These are phyloP conservation scores for Chytriomyces confervae DNA, from an alignment of 192 early-diverging fungal genomes.

Conservation along the genomic window DNA sequence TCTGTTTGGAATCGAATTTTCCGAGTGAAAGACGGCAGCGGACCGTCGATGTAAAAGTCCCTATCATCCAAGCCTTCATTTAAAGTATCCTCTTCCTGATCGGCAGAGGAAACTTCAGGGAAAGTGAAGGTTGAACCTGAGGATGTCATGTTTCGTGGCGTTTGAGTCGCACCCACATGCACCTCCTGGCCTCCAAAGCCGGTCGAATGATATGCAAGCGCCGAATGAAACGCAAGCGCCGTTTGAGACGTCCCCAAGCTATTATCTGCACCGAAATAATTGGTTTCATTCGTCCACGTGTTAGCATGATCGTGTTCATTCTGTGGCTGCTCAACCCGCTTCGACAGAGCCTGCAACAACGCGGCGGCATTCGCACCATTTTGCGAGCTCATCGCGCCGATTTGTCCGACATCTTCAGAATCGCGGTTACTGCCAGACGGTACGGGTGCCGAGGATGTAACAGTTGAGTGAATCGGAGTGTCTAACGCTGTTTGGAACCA, in stretches of 20 bases:
- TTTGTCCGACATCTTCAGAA: neutral
- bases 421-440: neutral
- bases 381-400: neutral
- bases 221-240: no score
- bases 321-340: neutral
- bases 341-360: neutral
- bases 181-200: neutral
- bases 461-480: neutral
- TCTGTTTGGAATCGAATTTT: neutral
- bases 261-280: neutral
- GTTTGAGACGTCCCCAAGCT: neutral
- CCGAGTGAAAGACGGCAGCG: neutral
- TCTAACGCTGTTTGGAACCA: neutral
- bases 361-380: neutral
- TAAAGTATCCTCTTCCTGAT: neutral
- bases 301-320: neutral
- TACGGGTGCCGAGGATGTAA: neutral
- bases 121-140: neutral
- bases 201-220: no score
- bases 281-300: neutral
- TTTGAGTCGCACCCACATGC: neutral
- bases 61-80: neutral
- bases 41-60: neutral
- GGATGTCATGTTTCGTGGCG: neutral
- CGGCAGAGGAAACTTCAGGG: neutral